Conservation (phyloP, 129 eudicot genomes). For the Saposhnikovia divaricata region DNA sequence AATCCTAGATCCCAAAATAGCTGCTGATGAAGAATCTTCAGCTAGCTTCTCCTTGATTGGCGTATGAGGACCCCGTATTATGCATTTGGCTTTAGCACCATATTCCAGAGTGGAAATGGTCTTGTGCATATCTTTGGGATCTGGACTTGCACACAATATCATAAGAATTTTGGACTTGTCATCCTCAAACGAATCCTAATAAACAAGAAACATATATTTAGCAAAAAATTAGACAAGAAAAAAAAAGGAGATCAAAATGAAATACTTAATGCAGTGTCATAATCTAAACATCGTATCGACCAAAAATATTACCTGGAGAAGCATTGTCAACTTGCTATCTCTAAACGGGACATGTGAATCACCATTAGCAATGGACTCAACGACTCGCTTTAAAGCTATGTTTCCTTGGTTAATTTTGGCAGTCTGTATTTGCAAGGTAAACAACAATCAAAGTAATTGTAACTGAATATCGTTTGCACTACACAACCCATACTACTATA, state of each 20-base stretch:
- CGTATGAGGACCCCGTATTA: conserved; percentile 79
- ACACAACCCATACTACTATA: background rate
- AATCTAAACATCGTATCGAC: background rate
- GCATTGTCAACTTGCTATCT: conserved; percentile 98
- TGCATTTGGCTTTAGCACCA: conserved; percentile 97
- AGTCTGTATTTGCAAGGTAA: conserved; percentile 46
- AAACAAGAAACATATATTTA: background rate
- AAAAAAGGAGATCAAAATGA: background rate
- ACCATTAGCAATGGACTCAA: conserved; percentile 96
- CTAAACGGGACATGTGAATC: conserved; percentile 99
- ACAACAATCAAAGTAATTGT: background rate
- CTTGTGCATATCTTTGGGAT: conserved; percentile 90
- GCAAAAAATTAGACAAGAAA: background rate
- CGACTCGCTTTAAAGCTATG: conserved; percentile 87
- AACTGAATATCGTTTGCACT: background rate
- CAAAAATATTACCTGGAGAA: conserved; percentile 61
- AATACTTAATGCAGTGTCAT: background rate
- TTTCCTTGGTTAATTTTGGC: conserved; percentile 97
- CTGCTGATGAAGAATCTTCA: conserved; percentile 73
- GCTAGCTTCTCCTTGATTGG: conserved; percentile 57
- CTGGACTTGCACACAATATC: conserved; percentile 95
- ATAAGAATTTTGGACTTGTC: conserved; percentile 91
- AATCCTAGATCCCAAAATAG: conserved; percentile 66
- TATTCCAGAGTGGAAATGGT: conserved; percentile 89
- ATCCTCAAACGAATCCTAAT: conserved; percentile 93